Evolutionary conservation across 208 protist species (phyloP).

Genomic region (Trypanosoma theileri): DNA sequence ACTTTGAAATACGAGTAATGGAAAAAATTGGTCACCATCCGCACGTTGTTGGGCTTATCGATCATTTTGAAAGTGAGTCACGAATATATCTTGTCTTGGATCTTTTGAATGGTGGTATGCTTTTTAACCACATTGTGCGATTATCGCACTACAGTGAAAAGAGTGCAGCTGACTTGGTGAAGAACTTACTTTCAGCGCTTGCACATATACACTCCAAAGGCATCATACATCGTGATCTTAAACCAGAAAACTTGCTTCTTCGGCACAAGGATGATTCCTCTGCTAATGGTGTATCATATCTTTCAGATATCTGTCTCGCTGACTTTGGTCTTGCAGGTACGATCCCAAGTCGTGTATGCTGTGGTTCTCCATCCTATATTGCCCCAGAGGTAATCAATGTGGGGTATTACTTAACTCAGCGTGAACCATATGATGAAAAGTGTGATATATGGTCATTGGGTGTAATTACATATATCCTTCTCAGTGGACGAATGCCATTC

Average conservation of each 20-base stretch:
- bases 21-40: slow-evolving; percentile 64
- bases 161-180: slow-evolving; percentile 95
- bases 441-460: slow-evolving; percentile 88
- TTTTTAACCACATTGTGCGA: slow-evolving; percentile 97
- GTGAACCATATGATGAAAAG: slow-evolving; percentile 65
- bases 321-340: slow-evolving; percentile 96
- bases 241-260: slow-evolving; percentile 80
- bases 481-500: slow-evolving; percentile 80
- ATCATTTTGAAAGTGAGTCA: slow-evolving; percentile 89
- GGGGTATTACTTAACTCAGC: slow-evolving; percentile 50
- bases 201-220: slow-evolving; percentile 95
- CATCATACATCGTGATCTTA: slow-evolving; percentile 98
- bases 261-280: slow-evolving; percentile 85
- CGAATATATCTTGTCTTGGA: slow-evolving; percentile 97
- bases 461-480: slow-evolving; percentile 81
- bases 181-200: slow-evolving; percentile 95
- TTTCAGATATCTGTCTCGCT: slow-evolving; percentile 94
- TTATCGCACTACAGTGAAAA: slow-evolving; percentile 95
- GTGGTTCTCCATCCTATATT: slow-evolving; percentile 80
- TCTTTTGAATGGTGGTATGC: slow-evolving; percentile 97
- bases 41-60: slow-evolving; percentile 91
- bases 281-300: slow-evolving; percentile 33
- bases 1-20: slow-evolving; percentile 82
- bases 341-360: slow-evolving; percentile 64
- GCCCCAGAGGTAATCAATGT: slow-evolving; percentile 80